Conservation (phyloP, 305 asterid genomes). For the Fraxinus sp. region DNA sequence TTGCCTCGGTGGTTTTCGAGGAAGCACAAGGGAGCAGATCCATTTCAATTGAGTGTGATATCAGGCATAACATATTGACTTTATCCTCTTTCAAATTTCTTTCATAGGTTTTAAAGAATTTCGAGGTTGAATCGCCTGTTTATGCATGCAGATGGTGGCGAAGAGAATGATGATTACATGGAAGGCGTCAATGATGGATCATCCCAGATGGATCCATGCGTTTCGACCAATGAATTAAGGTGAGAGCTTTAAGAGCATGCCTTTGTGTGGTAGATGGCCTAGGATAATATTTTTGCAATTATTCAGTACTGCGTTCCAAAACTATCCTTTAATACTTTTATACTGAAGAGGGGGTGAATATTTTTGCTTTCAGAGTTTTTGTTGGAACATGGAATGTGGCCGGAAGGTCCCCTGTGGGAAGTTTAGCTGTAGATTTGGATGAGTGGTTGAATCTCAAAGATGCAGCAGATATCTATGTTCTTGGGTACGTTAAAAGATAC, state of each 20-base stretch:
- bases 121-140: not conserved
- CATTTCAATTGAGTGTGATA: slow-evolving; percentile 33
- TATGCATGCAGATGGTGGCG: slow-evolving; percentile 45
- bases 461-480: slow-evolving; percentile 80
- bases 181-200: slow-evolving; percentile 31
- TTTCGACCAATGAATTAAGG: slow-evolving; percentile 54
- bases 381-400: slow-evolving; percentile 99
- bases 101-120: not conserved
- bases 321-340: not conserved
- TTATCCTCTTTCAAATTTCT: not conserved
- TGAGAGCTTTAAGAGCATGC: slow-evolving; percentile 27
- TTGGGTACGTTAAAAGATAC: slow-evolving; percentile 54
- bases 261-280: not conserved
- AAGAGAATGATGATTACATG: slow-evolving; percentile 40
- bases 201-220: slow-evolving; percentile 46
- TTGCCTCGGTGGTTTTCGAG: slow-evolving; percentile 66
- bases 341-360: not conserved
- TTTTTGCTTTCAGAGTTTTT: slow-evolving; percentile 51
- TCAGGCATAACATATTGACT: slow-evolving; percentile 42
- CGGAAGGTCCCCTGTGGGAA: slow-evolving; percentile 84
- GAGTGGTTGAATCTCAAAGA: slow-evolving; percentile 86
- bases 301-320: not conserved
- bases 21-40: slow-evolving; percentile 54
- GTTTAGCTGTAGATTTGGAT: slow-evolving; percentile 76
- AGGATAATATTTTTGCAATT: not conserved